Evolutionary conservation across 108 stramenopile species (phyloP), one percentile per base, ranked within the genome.

Genomic region (Discostella stelligeroides): DNA sequence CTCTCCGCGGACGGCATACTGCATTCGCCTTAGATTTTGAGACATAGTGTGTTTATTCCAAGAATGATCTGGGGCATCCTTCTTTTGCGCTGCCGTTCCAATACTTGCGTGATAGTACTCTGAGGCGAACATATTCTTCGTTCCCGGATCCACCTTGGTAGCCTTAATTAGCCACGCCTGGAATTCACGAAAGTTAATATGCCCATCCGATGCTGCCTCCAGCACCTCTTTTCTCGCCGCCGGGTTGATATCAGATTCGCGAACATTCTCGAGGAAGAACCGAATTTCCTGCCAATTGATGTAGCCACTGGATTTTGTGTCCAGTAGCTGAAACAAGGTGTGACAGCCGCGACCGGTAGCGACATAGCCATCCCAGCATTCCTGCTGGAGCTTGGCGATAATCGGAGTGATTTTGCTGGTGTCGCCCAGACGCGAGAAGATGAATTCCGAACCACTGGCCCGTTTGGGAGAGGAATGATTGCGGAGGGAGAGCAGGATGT

Each of bases 1-100:
- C 72, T 91, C 85, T 61, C 89, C 89, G 20, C 89, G 63, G 11
- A 91, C 89, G 43, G 89, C 89, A 76, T 91, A 91, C 67, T 91
- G 85, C 89, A 91, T 91, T 12, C 86, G 53, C n/a, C 89, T 75
- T 2, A 91, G 54, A 41, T 68, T 68, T 60, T 91, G 89, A 17
- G 79, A 76, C 89, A 88, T 91, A 2, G 85, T 88, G 45, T 80
- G 82, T 45, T 86, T 82, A 59, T 87, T 90, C 88, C 86, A 90
- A 10, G 80, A 79, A 55, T 72, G 85, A 0, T 39, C 40, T 0
- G 63, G 61, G 15, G 60, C 68, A 18, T 83, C 80, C 27, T 30
- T 27, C 40, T 83, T 51, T 8, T 38, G 59, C 12, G 69, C 55
- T 25, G 72, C 76, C 12, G 55, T 28, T 15, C 86, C 83, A n/a